phyloP scores from a whole-genome alignment of 169 alveolate genomes.

The Amoebophrya sp. region DNA sequence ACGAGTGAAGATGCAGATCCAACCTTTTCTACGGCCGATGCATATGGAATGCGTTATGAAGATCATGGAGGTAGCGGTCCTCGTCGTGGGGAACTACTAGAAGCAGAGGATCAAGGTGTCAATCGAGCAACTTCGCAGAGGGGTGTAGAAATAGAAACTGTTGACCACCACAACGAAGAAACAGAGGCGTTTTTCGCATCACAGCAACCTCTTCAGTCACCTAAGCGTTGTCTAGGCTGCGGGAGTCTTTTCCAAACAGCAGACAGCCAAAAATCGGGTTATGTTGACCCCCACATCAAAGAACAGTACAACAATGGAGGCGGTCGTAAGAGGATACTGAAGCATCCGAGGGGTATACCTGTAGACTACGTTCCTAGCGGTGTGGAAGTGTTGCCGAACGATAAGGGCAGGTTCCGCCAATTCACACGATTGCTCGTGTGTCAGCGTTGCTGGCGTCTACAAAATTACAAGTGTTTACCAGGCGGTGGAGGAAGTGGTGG shows the following conservation, averaged over 20 bases:
- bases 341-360: background rate
- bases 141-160: no score
- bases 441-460: background rate
- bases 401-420: background rate
- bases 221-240: slow-evolving; percentile 3
- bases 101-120: no score
- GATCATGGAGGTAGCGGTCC: no score
- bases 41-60: no score
- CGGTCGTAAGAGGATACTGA: background rate
- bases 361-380: background rate
- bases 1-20: no score
- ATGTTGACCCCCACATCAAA: background rate
- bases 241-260: background rate
- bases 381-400: background rate
- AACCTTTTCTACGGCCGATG: no score
- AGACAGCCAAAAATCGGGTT: background rate
- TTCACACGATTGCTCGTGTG: background rate
- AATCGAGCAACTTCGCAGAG: no score
- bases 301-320: background rate
- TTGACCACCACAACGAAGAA: no score
- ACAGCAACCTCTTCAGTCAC: background rate
- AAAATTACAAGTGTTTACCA: background rate
- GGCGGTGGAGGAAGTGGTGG: background rate
- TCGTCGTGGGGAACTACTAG: no score
- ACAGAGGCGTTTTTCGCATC: background rate